phyloP scores from a whole-genome alignment of 2,329 filamentous ascomycete genomes.

The Colletotrichum coccodes region DNA sequence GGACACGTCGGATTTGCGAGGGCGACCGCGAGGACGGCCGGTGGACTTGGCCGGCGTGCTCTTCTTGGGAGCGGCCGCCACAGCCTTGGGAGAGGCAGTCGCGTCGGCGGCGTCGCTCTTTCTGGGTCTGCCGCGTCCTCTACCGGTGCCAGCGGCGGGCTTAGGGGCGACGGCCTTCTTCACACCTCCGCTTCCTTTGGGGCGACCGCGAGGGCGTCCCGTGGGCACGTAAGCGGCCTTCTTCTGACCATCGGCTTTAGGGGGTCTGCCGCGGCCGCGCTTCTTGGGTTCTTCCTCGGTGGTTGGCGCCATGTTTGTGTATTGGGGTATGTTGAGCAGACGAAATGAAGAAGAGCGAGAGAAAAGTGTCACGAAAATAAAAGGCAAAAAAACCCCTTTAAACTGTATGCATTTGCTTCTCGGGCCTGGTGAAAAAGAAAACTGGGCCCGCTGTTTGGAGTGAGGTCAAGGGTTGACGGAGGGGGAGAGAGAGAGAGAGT shows the following conservation, averaged over 20 bases:
- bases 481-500: background rate
- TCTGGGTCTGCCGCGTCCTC: constrained; percentile 44
- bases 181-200: constrained; percentile 52
- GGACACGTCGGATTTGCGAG: constrained; percentile 41
- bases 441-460: background rate
- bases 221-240: constrained; percentile 47
- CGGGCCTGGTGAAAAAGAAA: background rate
- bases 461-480: background rate
- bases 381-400: background rate
- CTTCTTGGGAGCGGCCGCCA: constrained; percentile 21
- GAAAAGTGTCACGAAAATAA: constrained; percentile 3
- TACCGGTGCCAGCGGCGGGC: constrained; percentile 31
- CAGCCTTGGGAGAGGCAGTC: background rate
- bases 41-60: constrained; percentile 18
- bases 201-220: constrained; percentile 59
- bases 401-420: background rate
- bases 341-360: background rate
- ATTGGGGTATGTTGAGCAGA: background rate
- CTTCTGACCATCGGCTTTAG: constrained; percentile 52
- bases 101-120: constrained; percentile 36
- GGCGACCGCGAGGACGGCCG: constrained; percentile 43
- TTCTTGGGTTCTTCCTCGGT: constrained; percentile 37
- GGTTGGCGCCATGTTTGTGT: constrained; percentile 33
- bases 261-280: constrained; percentile 50
- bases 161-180: constrained; percentile 36